Evolutionary conservation across 192 early-diverging fungal species (phyloP), one percentile per base, ranked within the genome.

Genomic region (Podila epigama): DNA sequence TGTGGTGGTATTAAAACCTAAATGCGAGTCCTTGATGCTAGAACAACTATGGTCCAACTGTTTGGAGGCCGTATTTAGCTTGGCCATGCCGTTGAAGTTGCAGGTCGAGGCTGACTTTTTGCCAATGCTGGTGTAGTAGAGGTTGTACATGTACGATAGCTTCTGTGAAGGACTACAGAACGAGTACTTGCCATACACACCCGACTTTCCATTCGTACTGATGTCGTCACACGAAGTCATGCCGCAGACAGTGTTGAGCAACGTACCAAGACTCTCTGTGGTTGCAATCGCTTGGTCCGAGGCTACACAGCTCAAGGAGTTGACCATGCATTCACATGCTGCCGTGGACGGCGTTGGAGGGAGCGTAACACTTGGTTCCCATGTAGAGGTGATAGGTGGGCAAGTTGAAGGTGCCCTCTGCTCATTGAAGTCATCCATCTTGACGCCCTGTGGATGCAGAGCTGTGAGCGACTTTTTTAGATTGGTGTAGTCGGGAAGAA

Each of bases 311-410:
- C 80, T 59, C 62, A 92, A 67, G 0, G 86, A 80, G 29, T 85
- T 73, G 59, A 87, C 68, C 87, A 91, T 89, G 70, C 90, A 91
- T 20, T 86, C 77, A 69, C 92, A 93, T 16, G 84, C 81, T 15
- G 81, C 63, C 34, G 85, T 82, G 11, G 84, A 86, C 4, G 92
- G 92, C 4, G 89, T 89, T 2, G 89, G 87, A 36, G 90, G 86
- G 36, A 93, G 77, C 10, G 40, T 81, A 8, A 58, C 66, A 54
- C 79, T 87, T 35, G 87, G 86, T 52, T 81, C 72, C 90, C 90
- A 93, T 5, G 60, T 79, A 33, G 79, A 48, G 34, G 63, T 60
- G 34, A 56, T 68, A 39, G 83, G 62, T 20, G 87, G 86, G 35
- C 86, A 82, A 3, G 78, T 79, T 5, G 85, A 81, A 25, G 68